Evolutionary conservation across 2,329 filamentous ascomycete species (phyloP).

Genomic region (Oidium heveae): DNA sequence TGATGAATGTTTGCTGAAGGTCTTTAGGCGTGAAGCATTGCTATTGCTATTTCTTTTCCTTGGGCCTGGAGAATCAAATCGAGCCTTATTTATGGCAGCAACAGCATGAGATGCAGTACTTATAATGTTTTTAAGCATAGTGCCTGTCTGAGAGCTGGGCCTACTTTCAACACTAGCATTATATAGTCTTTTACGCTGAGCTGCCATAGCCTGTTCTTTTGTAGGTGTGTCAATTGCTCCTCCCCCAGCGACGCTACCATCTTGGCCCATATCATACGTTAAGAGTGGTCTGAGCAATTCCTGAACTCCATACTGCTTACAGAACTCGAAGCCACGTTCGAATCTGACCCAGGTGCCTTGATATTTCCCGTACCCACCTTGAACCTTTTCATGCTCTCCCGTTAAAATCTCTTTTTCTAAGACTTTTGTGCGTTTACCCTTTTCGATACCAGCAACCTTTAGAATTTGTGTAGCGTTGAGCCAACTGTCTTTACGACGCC

Average conservation of each 20-base stretch:
- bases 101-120: slow-evolving; percentile 80
- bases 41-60: slow-evolving; percentile 32
- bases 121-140: slow-evolving; percentile 94
- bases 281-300: slow-evolving; percentile 49
- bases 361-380: slow-evolving; percentile 95
- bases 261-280: slow-evolving; percentile 57
- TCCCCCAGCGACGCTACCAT: slow-evolving; percentile 44
- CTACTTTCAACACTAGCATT: slow-evolving; percentile 47
- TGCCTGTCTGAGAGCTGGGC: slow-evolving; percentile 43
- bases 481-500: slow-evolving; percentile 82
- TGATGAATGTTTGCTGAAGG: slow-evolving; percentile 47
- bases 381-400: slow-evolving; percentile 93
- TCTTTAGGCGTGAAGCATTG: slow-evolving; percentile 30
- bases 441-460: slow-evolving; percentile 91
- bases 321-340: slow-evolving; percentile 75
- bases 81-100: slow-evolving; percentile 86
- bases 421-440: slow-evolving; percentile 92
- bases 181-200: slow-evolving; percentile 78
- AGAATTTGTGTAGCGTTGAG: slow-evolving; percentile 95
- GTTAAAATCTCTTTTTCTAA: slow-evolving; percentile 93
- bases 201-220: slow-evolving; percentile 96
- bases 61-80: slow-evolving; percentile 67
- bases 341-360: slow-evolving; percentile 98
- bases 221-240: slow-evolving; percentile 80
- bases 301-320: slow-evolving; percentile 54